phyloP scores from a whole-genome alignment of 768 basidiomycete genomes.

The Collybiopsis confluens region DNA sequence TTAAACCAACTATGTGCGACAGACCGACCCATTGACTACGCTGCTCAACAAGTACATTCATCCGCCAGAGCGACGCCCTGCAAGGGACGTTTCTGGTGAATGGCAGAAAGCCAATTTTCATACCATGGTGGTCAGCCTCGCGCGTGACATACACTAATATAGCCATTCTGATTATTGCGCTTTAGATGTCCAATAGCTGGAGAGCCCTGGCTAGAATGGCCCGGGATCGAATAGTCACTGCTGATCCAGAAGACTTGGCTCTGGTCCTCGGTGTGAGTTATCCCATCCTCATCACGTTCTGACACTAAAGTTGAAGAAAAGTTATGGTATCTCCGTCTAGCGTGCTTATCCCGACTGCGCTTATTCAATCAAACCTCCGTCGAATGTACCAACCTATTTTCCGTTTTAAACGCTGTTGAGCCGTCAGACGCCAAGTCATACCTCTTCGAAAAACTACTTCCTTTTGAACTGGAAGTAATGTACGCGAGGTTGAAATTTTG shows the following conservation, averaged over 20 bases:
- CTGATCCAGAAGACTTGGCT: constrained; percentile 63
- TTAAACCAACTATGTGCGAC: constrained; percentile 39
- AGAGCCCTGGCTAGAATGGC: constrained; percentile 81
- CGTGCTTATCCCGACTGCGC: constrained; percentile 73
- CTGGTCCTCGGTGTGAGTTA: constrained; percentile 63
- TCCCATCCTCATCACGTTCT: background rate
- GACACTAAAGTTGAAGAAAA: constrained; percentile 19
- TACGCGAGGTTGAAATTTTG: constrained; percentile 74
- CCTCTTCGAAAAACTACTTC: constrained; percentile 57
- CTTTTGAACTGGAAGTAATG: constrained; percentile 66
- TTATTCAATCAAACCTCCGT: constrained; percentile 86
- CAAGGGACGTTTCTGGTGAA: constrained; percentile 69
- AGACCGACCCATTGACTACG: constrained; percentile 83
- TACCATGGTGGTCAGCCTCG: constrained; percentile 70
- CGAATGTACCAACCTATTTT: constrained; percentile 77
- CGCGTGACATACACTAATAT: no score
- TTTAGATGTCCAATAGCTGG: constrained; percentile 86
- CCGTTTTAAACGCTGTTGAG: constrained; percentile 58
- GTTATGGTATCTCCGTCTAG: constrained; percentile 84
- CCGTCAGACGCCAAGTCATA: constrained; percentile 48
- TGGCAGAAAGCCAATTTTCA: constrained; percentile 72
- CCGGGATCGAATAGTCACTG: constrained; percentile 66
- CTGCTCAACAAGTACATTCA: constrained; percentile 81
- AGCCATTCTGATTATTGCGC: constrained; percentile 15
- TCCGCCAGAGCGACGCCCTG: constrained; percentile 70